These are phyloP conservation scores for Mimosa bimucronata DNA, from an alignment of 306 rosid species.

Conservation along the genomic window DNA sequence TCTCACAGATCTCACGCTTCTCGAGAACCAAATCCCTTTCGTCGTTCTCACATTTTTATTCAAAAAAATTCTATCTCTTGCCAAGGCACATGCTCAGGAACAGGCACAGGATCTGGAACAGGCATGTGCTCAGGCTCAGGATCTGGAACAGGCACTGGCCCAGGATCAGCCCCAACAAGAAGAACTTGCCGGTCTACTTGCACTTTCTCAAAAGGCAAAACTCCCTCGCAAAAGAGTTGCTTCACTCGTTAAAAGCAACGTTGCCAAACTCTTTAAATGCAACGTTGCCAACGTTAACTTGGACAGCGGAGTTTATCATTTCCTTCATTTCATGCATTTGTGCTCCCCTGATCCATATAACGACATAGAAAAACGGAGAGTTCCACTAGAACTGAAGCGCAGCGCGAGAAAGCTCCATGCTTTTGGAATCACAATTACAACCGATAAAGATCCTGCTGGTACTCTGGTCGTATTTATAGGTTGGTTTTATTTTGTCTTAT, in stretches of 20 bases:
- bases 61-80: no score
- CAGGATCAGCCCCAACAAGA: no score
- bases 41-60: not conserved
- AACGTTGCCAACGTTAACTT: not conserved
- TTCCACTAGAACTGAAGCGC: not conserved
- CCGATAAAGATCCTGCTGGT: fast-evolving
- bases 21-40: not conserved
- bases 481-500: no score
- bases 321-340: not conserved
- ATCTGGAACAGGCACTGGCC: no score
- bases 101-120: no score
- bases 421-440: not conserved
- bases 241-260: not conserved
- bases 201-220: fast-evolving
- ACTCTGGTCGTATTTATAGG: no score
- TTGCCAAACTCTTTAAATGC: not conserved
- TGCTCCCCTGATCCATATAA: not conserved
- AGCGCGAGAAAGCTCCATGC: not conserved
- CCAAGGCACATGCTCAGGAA: no score
- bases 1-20: not conserved
- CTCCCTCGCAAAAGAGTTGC: not conserved
- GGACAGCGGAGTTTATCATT: not conserved
- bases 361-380: fast-evolving
- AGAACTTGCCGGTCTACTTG: not conserved
- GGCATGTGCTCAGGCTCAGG: no score